A percentile compares a stretch with the other conserved stretches of the same genome.
These are phyloP conservation scores for Diplodia sapinea DNA, from an alignment of 2,329 filamentous ascomycete genomes.

Conservation along the genomic window DNA sequence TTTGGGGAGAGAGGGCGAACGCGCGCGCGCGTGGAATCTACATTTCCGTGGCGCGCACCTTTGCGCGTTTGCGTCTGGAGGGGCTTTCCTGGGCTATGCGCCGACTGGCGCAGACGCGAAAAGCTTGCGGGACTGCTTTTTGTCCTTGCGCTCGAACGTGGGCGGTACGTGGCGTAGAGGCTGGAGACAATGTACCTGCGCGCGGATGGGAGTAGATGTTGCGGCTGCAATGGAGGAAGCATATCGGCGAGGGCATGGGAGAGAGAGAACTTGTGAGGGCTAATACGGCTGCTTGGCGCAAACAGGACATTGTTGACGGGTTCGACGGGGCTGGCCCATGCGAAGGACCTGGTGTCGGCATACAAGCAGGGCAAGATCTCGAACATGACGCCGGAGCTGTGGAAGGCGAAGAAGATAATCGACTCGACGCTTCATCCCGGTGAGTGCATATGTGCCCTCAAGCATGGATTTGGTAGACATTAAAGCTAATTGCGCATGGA, in stretches of 20 bases:
- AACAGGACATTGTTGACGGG: constrained; percentile 86
- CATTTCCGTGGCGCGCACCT: too few relatives aligned
- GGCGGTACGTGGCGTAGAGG: background rate
- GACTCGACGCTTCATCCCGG: constrained; percentile 96
- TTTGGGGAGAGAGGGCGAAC: too few relatives aligned
- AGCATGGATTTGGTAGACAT: constrained; percentile 2
- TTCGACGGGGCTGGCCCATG: constrained; percentile 76
- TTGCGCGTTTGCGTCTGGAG: too few relatives aligned
- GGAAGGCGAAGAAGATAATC: constrained; percentile 95
- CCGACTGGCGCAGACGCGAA: background rate
- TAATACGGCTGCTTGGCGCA: constrained; percentile 8
- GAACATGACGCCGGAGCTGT: constrained; percentile 87
- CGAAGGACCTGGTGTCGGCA: constrained; percentile 77
- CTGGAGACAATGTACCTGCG: background rate
- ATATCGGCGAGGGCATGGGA: background rate
- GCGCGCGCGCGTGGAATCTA: too few relatives aligned
- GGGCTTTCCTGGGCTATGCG: background rate
- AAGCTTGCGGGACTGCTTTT: background rate
- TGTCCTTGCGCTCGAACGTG: background rate
- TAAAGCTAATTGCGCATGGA: constrained; percentile 34
- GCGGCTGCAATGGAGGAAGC: background rate
- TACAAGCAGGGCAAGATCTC: constrained; percentile 85
- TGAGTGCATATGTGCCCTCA: constrained; percentile 49
- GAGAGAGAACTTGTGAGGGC: background rate
- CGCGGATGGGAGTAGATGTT: background rate